phyloP scores from a whole-genome alignment of 495 filamentous ascomycete genomes.

The Aspergillus carlsbadensis region DNA sequence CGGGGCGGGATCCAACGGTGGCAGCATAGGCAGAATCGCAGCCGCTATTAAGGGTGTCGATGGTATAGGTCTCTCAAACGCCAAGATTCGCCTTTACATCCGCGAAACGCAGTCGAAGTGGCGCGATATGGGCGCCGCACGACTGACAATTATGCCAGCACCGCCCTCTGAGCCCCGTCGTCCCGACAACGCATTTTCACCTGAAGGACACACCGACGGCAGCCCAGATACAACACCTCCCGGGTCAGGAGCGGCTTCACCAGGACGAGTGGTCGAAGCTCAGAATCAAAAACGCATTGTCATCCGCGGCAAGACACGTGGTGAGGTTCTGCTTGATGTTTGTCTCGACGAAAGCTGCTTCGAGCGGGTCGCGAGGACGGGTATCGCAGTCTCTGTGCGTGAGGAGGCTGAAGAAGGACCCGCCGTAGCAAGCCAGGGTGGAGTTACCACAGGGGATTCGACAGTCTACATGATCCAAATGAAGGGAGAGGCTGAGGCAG shows the following conservation, averaged over 20 bases:
- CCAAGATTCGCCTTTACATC: conserved; percentile 79
- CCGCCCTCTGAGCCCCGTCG: conserved; percentile 48
- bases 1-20: conserved; percentile 28
- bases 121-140: conserved; percentile 85
- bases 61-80: conserved; percentile 65
- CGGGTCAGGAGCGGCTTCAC: conserved; percentile 36
- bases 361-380: conserved; percentile 74
- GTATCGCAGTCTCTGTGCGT: conserved; percentile 85
- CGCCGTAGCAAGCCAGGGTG: conserved; percentile 64
- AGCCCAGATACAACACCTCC: conserved; percentile 21
- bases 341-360: conserved; percentile 83
- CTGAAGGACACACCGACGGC: conserved; percentile 18
- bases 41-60: conserved; percentile 51
- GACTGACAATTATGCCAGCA: conserved; percentile 75
- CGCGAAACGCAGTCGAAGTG: conserved; percentile 77
- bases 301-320: conserved; percentile 65
- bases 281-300: conserved; percentile 90
- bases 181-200: conserved; percentile 28
- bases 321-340: conserved; percentile 72
- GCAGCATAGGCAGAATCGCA: conserved; percentile 56
- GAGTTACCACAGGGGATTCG: conserved; percentile 64
- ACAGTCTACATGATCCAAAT: conserved; percentile 84
- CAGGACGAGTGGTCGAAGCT: conserved; percentile 37
- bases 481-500: conserved; percentile 61
- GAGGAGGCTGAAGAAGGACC: conserved; percentile 73